Conservation (phyloP, 129 eudicot genomes). For the Pulicaria dysenterica region DNA sequence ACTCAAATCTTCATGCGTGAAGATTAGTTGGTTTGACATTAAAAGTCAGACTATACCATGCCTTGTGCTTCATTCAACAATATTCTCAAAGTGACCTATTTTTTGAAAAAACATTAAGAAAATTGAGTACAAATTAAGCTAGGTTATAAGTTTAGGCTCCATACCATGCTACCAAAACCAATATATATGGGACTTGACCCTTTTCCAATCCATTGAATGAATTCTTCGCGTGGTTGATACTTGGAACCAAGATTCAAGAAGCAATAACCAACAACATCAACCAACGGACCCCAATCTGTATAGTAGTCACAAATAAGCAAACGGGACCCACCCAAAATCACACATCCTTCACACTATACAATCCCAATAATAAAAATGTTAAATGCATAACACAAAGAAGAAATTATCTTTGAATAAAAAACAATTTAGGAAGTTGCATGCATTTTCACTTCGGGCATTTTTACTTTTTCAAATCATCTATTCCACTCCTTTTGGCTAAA, state of each 20-base stretch:
- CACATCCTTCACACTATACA: neutral
- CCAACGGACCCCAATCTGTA: conserved; percentile 94
- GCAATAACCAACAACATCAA: conserved; percentile 97
- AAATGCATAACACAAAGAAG: too few relatives aligned
- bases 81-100: neutral
- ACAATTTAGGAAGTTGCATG: too few relatives aligned
- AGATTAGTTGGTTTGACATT: conserved; percentile 6
- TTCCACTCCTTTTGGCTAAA: too few relatives aligned
- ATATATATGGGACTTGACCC: conserved; percentile 85
- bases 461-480: too few relatives aligned
- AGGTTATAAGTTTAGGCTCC: neutral
- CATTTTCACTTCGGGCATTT: too few relatives aligned
- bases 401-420: too few relatives aligned
- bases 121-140: neutral
- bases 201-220: conserved; percentile 68
- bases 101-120: neutral
- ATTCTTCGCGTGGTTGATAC: conserved; percentile 69
- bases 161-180: conserved; percentile 99
- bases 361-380: too few relatives aligned
- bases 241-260: conserved; percentile 75
- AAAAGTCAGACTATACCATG: neutral
- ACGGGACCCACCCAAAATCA: neutral
- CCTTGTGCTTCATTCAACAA: neutral
- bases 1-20: neutral
- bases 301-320: conserved; percentile 18